Conservation (phyloP, 148 eudicot species). For the Beta vulgaris region DNA sequence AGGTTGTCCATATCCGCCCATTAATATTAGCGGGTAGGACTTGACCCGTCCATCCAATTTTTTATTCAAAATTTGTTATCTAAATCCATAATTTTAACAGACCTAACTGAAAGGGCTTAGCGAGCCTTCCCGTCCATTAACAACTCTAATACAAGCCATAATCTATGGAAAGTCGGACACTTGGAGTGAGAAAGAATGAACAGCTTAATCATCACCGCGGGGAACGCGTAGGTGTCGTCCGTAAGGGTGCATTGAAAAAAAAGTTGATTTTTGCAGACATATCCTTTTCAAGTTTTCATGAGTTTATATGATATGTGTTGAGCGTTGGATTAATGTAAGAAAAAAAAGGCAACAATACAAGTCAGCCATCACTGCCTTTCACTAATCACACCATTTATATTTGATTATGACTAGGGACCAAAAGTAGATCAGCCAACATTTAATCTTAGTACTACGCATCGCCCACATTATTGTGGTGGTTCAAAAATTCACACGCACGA, state of each 20-base stretch:
- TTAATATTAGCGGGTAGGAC: too few species aligned
- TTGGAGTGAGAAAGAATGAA: too few species aligned
- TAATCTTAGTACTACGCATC: constrained; percentile 8
- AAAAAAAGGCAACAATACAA: neutral
- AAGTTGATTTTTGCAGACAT: neutral
- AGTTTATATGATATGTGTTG: neutral
- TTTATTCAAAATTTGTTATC: too few species aligned
- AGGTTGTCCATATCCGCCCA: too few species aligned
- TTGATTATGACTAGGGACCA: constrained; percentile 16
- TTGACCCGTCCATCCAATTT: too few species aligned
- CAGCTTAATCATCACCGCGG: neutral
- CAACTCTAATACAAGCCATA: too few species aligned
- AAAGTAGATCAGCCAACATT: constrained; percentile 2
- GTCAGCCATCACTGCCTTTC: neutral
- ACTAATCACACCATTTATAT: neutral
- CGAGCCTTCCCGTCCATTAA: too few species aligned
- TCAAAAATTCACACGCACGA: neutral
- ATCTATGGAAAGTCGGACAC: too few species aligned
- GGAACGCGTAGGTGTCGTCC: neutral
- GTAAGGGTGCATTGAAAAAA: neutral
- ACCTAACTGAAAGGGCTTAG: too few species aligned
- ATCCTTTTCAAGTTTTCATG: neutral
- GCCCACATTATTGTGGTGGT: neutral
- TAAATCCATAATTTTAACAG: too few species aligned
- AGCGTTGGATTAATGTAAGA: neutral